A percentile compares a stretch with the other conserved stretches of the same genome.
Conservation (phyloP, 768 basidiomycete species). For the Russula sp. region DNA sequence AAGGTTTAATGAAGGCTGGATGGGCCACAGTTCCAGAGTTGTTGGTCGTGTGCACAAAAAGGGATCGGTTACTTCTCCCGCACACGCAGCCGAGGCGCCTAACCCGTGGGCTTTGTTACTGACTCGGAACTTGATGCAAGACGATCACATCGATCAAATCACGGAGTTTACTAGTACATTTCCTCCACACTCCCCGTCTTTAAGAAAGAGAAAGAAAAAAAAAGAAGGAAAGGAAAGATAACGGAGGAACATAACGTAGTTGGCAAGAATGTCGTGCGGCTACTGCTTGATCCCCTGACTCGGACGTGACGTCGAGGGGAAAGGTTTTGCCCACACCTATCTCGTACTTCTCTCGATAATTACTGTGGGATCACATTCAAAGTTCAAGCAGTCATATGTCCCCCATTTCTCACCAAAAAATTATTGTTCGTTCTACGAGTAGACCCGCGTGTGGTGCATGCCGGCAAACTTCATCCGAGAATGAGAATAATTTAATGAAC, state of each 20-base stretch:
- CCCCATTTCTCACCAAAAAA: constrained; percentile 2
- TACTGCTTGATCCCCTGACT: background rate
- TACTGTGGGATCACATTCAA: background rate
- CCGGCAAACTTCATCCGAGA: background rate
- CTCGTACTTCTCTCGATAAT: background rate
- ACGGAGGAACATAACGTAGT: background rate
- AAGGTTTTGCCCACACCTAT: background rate
- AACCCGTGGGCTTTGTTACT: background rate
- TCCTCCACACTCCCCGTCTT: too few species aligned
- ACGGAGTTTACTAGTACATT: background rate
- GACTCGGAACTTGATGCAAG: background rate
- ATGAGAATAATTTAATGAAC: constrained; percentile 1
- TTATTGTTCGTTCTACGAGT: background rate
- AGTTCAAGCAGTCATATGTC: background rate
- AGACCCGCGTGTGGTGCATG: background rate
- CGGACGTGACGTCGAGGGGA: background rate
- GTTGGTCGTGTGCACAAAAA: constrained; percentile 24
- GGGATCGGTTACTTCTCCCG: constrained; percentile 8
- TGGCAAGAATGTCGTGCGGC: background rate
- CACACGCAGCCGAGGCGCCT: constrained; percentile 1
- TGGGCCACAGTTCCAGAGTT: constrained; percentile 6
- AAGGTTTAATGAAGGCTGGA: constrained; percentile 1
- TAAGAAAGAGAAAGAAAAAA: background rate
- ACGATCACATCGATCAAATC: background rate
- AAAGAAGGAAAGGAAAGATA: background rate